Percentiles rank a stretch among this genome's conserved stretches.
Conservation (phyloP, 805 yeast species). For the Saturnispora besseyi region DNA sequence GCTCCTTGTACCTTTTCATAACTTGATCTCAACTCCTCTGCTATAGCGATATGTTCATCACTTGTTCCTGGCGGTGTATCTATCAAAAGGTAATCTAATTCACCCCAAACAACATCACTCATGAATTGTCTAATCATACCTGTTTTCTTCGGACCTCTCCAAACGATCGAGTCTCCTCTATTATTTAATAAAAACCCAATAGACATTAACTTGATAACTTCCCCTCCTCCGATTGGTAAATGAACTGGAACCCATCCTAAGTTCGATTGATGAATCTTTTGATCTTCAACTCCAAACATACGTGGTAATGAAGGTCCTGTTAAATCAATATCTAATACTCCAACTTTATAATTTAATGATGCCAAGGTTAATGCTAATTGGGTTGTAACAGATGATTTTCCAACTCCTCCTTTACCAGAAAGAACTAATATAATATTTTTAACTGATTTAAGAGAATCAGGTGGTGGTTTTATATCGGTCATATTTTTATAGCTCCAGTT, state of each 20-base stretch:
- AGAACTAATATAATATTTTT: constrained; percentile 74
- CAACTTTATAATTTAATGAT: constrained; percentile 68
- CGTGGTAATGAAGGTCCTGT: constrained; percentile 97
- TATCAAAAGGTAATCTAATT: constrained; percentile 67
- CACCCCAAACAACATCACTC: constrained; percentile 86
- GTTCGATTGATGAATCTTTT: constrained; percentile 68
- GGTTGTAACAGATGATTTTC: constrained; percentile 91
- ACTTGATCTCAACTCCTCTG: constrained; percentile 65
- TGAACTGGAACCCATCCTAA: constrained; percentile 97
- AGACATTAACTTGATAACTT: constrained; percentile 52
- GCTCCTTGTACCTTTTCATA: constrained; percentile 67
- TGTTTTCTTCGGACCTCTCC: constrained; percentile 98
- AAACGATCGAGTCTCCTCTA: constrained; percentile 85
- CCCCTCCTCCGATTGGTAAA: constrained; percentile 15
- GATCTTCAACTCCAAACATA: constrained; percentile 83
- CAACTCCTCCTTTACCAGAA: constrained; percentile 97
- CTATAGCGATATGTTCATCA: constrained; percentile 95
- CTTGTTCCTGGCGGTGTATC: constrained; percentile 99
- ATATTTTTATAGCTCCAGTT: not conserved
- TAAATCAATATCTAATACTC: constrained; percentile 87
- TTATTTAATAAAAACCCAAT: constrained; percentile 79
- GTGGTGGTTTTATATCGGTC: constrained; percentile 5
- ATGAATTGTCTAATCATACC: constrained; percentile 95
- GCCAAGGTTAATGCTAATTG: constrained; percentile 83
- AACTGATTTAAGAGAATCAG: constrained; percentile 35